These are phyloP conservation scores for Verticillium tricorpus DNA, from an alignment of 2,329 filamentous ascomycete genomes.

Conservation along the genomic window DNA sequence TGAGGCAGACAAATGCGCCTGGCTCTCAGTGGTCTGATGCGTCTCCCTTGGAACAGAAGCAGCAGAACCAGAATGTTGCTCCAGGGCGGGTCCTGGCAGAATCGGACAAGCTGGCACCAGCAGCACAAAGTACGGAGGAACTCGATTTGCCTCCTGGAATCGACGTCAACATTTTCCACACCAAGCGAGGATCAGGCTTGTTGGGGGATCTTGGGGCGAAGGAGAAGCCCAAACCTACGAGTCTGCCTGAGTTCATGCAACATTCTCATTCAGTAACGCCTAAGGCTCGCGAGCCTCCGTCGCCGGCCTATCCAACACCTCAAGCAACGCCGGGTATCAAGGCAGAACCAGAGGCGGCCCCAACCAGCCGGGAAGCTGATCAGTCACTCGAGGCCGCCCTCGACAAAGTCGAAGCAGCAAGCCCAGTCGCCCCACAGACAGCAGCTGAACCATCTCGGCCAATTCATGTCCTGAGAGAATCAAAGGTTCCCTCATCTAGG, in stretches of 20 bases:
- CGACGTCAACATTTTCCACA: constrained; percentile 45
- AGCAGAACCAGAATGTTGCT: neutral
- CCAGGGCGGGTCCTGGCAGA: neutral
- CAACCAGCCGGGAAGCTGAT: constrained; percentile 15
- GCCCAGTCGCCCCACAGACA: neutral
- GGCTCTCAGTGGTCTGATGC: constrained; percentile 8
- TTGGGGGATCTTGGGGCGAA: constrained; percentile 18
- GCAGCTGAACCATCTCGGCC: neutral
- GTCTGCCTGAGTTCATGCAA: constrained; percentile 15
- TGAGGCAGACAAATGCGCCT: constrained; percentile 6
- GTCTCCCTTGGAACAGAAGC: constrained; percentile 1
- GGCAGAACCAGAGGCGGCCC: constrained; percentile 5
- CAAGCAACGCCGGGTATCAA: neutral
- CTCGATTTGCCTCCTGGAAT: constrained; percentile 34
- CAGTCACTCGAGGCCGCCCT: constrained; percentile 23
- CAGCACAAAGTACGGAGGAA: constrained; percentile 9
- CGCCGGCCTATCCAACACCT: neutral
- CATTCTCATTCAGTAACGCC: constrained; percentile 1
- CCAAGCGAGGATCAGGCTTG: constrained; percentile 38
- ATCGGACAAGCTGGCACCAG: neutral
- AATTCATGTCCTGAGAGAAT: constrained; percentile 70
- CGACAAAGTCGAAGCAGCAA: neutral
- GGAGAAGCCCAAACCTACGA: constrained; percentile 13
- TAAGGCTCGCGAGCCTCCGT: neutral
- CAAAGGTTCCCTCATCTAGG: constrained; percentile 82